These are phyloP conservation scores for Eucalyptus coolabah DNA, from an alignment of 345 rosid genomes.

Conservation along the genomic window DNA sequence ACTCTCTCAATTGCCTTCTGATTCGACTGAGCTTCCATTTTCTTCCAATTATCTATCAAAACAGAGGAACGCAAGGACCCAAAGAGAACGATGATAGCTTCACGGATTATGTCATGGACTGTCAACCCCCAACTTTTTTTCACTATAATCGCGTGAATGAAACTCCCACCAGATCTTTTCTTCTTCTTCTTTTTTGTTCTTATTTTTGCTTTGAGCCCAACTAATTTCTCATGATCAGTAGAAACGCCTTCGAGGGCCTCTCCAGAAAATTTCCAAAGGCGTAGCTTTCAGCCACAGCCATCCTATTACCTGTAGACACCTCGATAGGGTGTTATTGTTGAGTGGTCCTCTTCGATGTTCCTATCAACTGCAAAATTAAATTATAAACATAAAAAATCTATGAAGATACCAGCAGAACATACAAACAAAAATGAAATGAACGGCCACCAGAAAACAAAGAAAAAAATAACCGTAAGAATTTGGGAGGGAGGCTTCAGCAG, in stretches of 20 bases:
- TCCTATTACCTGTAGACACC: not conserved
- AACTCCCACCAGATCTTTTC: not conserved
- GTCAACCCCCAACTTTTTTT: not conserved
- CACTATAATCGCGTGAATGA: not conserved
- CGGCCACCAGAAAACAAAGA: not conserved
- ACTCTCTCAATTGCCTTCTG: slow-evolving; percentile 72
- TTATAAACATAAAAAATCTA: not conserved
- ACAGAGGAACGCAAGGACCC: not conserved
- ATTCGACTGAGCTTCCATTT: slow-evolving; percentile 38
- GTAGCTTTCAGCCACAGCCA: not conserved
- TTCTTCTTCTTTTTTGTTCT: not conserved
- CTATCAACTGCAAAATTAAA: not conserved
- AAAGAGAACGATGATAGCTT: not conserved
- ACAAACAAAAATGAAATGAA: not conserved
- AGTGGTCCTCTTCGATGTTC: not conserved
- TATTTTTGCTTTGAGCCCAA: not conserved
- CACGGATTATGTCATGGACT: not conserved
- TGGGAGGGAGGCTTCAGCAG: not conserved
- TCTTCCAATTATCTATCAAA: not conserved
- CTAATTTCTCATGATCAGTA: not conserved
- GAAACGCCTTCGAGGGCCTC: not conserved
- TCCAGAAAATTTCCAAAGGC: not conserved
- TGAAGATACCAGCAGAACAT: not conserved
- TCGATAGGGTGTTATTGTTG: not conserved
- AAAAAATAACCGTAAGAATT: not conserved